These are phyloP conservation scores for Malus domestica DNA, from an alignment of 306 rosid genomes.

Conservation along the genomic window ASM211411v1 NC_041792.1:403001-403500, in stretches of 20 bases:
- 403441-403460: neutral
- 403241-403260: slow-evolving; percentile 74
- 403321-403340: slow-evolving; percentile 93
- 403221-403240: slow-evolving; percentile 98
- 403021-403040: neutral
- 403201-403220: slow-evolving; percentile 86
- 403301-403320: slow-evolving; percentile 80
- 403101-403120: no score
- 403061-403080: neutral
- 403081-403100: no score
- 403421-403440: neutral
- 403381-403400: no score
- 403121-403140: no score
- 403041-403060: neutral
- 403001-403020: neutral
- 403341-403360: neutral
- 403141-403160: neutral
- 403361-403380: no score
- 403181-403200: slow-evolving; percentile 79
- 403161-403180: slow-evolving; percentile 3
- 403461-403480: neutral
- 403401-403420: neutral
- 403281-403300: slow-evolving; percentile 72
- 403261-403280: slow-evolving; percentile 95
- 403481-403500: neutral